A percentile compares a stretch with the other conserved stretches of the same genome.
Conservation (phyloP, 805 yeast genomes). For the Saturnispora ahearnii region DNA sequence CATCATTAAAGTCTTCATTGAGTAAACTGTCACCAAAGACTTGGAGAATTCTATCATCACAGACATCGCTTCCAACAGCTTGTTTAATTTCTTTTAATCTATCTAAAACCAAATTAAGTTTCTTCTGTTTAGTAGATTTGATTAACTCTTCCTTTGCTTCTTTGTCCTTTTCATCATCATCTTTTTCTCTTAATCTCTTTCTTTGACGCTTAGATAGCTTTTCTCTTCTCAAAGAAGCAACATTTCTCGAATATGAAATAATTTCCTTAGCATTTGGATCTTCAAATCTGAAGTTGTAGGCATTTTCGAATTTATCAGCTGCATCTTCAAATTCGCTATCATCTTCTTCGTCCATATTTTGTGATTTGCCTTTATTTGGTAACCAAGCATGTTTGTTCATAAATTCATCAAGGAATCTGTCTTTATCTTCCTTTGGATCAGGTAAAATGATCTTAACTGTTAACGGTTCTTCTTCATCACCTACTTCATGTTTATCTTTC, state of each 20-base stretch:
- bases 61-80: slow-evolving; percentile 58
- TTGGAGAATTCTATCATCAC: slow-evolving; percentile 48
- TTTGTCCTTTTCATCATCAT: slow-evolving; percentile 42
- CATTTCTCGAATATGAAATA: slow-evolving; percentile 89
- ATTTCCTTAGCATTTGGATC: slow-evolving; percentile 87
- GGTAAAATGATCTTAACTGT: slow-evolving; percentile 42
- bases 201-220: slow-evolving; percentile 67
- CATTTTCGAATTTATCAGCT: slow-evolving; percentile 83
- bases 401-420: slow-evolving; percentile 64
- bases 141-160: slow-evolving; percentile 50
- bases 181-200: slow-evolving; percentile 65
- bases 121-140: slow-evolving; percentile 63
- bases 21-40: slow-evolving; percentile 70
- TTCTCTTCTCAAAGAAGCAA: slow-evolving; percentile 83
- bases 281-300: slow-evolving; percentile 91
- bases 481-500: slow-evolving; percentile 35
- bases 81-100: slow-evolving; percentile 55
- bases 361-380: slow-evolving; percentile 55
- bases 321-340: slow-evolving; percentile 89
- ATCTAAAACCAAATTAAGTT: slow-evolving; percentile 69
- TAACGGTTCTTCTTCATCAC: slow-evolving; percentile 14
- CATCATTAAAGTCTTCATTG: slow-evolving; percentile 80
- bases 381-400: slow-evolving; percentile 82
- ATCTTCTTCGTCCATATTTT: slow-evolving; percentile 39
- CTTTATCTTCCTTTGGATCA: slow-evolving; percentile 49